Evolutionary conservation across 2,329 filamentous ascomycete species (phyloP).

Genomic region (Aspergillus ruber): DNA sequence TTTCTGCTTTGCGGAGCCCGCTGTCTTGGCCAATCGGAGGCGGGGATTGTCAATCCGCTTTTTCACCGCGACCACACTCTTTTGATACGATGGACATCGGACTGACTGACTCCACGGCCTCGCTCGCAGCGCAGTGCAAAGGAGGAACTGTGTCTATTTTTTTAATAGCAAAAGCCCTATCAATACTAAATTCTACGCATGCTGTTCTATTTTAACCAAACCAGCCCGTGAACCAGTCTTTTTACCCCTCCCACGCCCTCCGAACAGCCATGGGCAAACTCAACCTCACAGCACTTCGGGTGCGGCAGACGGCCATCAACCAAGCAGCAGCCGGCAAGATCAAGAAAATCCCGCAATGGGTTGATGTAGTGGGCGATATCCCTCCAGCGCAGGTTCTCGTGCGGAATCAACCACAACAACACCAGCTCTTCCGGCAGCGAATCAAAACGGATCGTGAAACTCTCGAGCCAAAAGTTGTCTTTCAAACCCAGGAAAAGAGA

Average conservation of each 20-base stretch:
- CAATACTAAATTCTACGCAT: neutral
- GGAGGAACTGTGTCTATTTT: too few species aligned
- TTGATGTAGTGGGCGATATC: constrained; percentile 49
- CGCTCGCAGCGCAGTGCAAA: too few species aligned
- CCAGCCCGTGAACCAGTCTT: neutral
- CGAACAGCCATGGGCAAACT: constrained; percentile 37
- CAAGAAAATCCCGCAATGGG: constrained; percentile 45
- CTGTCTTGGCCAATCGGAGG: constrained; percentile 31
- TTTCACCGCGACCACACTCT: constrained; percentile 14
- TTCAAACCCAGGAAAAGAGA: constrained; percentile 29
- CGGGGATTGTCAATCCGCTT: constrained; percentile 29
- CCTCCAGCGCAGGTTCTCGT: constrained; percentile 56
- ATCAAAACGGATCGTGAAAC: constrained; percentile 23
- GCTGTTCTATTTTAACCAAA: neutral
- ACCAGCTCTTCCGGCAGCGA: constrained; percentile 36
- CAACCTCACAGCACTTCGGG: constrained; percentile 42
- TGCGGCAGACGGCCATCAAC: constrained; percentile 37
- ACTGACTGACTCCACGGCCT: too few species aligned
- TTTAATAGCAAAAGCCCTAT: too few species aligned
- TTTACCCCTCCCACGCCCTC: neutral
- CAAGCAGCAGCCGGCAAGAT: constrained; percentile 33
- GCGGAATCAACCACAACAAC: constrained; percentile 48
- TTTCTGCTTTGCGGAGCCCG: constrained; percentile 23
- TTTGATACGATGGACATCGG: too few species aligned
- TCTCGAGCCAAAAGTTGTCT: constrained; percentile 28